Evolutionary conservation across 768 basidiomycete genomes (phyloP).

Genomic region (Collybia mongolica): DNA sequence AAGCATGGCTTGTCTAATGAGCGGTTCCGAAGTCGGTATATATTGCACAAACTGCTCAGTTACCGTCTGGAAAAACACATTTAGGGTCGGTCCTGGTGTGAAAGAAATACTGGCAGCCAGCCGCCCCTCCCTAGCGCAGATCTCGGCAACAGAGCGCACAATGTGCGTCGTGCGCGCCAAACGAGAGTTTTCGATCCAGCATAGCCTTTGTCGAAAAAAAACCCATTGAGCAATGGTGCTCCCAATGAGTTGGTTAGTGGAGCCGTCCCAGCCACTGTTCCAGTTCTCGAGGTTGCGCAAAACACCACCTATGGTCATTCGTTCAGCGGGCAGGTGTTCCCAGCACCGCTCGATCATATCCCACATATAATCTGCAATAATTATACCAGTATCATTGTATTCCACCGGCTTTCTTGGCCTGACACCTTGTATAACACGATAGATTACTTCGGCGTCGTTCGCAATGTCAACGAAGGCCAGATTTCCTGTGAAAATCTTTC

Average conservation of each 20-base stretch:
- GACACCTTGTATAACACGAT: conserved; percentile 14
- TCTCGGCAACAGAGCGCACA: conserved; percentile 10
- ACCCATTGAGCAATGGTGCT: conserved; percentile 13
- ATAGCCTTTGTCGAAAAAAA: conserved; percentile 15
- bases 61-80: conserved; percentile 9
- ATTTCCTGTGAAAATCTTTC: conserved; percentile 12
- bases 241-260: conserved; percentile 5
- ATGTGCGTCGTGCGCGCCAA: conserved; percentile 12
- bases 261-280: conserved; percentile 10
- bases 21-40: conserved; percentile 7
- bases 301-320: conserved; percentile 9
- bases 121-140: conserved; percentile 12
- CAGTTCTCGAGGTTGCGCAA: conserved; percentile 6
- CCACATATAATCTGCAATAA: conserved; percentile 12
- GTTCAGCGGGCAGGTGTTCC: conserved; percentile 8
- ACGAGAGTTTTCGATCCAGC: conserved; percentile 15
- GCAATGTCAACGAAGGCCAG: conserved; percentile 14
- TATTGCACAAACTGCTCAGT: conserved; percentile 12
- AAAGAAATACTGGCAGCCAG: conserved; percentile 17
- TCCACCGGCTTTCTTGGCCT: conserved; percentile 6
- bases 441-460: conserved; percentile 15
- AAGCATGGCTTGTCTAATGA: conserved; percentile 10
- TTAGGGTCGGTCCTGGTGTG: neutral
- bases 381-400: conserved; percentile 10
- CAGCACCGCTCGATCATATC: conserved; percentile 12